Percentiles rank a stretch among this genome's conserved stretches.
These are phyloP conservation scores for Penicillium oxalicum DNA, from an alignment of 2,329 filamentous ascomycete genomes.

Conservation along the genomic window DNA sequence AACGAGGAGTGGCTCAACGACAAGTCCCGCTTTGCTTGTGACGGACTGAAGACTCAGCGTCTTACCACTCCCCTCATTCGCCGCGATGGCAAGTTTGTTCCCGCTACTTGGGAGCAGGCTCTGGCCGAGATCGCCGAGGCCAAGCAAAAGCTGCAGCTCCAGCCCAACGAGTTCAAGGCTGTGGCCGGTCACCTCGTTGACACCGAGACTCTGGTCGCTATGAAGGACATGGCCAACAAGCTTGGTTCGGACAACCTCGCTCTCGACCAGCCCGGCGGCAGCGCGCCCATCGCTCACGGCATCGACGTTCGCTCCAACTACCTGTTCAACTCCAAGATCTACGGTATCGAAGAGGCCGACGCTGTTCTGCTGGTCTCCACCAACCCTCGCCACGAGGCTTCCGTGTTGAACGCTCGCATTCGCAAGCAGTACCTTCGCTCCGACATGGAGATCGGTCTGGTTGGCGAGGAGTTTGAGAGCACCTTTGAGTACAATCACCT, in stretches of 20 bases:
- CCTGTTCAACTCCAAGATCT: constrained; percentile 92
- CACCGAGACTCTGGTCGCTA: constrained; percentile 86
- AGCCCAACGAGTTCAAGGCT: constrained; percentile 92
- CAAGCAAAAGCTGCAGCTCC: constrained; percentile 70
- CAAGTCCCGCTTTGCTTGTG: constrained; percentile 93
- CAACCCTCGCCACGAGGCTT: constrained; percentile 92
- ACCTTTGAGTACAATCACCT: constrained; percentile 95
- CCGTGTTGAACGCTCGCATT: constrained; percentile 91
- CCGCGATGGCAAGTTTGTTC: constrained; percentile 82
- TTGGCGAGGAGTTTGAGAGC: constrained; percentile 85
- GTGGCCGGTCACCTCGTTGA: constrained; percentile 88
- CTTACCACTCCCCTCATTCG: constrained; percentile 88
- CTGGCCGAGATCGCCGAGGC: constrained; percentile 78
- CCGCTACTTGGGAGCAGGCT: constrained; percentile 92
- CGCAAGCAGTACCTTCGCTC: constrained; percentile 97
- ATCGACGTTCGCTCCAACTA: constrained; percentile 92
- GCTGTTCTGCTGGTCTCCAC: constrained; percentile 86
- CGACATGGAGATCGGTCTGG: constrained; percentile 83
- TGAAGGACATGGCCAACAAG: constrained; percentile 96
- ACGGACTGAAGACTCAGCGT: constrained; percentile 92
- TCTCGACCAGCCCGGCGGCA: constrained; percentile 81
- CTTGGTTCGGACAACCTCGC: constrained; percentile 94
- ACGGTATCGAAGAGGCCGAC: constrained; percentile 89
- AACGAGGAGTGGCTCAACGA: constrained; percentile 99
- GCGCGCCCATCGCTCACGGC: constrained; percentile 80